Evolutionary conservation across 192 early-diverging fungal species (phyloP).

Genomic region (Coemansia javaensis): DNA sequence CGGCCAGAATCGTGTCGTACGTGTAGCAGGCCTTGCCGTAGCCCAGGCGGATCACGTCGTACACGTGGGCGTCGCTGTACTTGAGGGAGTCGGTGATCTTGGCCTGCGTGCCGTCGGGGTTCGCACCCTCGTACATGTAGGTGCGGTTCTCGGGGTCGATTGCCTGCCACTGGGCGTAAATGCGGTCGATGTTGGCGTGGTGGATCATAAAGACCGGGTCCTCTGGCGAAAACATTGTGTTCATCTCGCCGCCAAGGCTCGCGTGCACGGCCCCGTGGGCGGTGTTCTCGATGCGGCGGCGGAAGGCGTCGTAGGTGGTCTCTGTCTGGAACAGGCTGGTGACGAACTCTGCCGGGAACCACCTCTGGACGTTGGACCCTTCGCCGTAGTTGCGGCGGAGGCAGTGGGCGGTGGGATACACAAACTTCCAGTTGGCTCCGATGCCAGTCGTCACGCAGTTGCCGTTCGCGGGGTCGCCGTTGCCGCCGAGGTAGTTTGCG

Average conservation of each 20-base stretch:
- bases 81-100: slow-evolving; percentile 14
- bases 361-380: slow-evolving; percentile 14
- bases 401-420: slow-evolving; percentile 22
- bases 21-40: slow-evolving; percentile 48
- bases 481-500: slow-evolving; percentile 44
- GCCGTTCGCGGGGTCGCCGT: slow-evolving; percentile 16
- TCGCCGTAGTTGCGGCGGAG: slow-evolving; percentile 33
- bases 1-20: slow-evolving; percentile 39
- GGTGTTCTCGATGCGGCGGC: slow-evolving; percentile 35
- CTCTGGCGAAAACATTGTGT: slow-evolving; percentile 47
- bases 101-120: slow-evolving; percentile 1
- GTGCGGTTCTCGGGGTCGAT: slow-evolving; percentile 26
- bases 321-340: slow-evolving; percentile 30
- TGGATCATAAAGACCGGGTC: slow-evolving; percentile 64
- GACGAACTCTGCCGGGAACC: slow-evolving; percentile 42
- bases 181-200: slow-evolving; percentile 56
- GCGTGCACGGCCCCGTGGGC: slow-evolving; percentile 47
- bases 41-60: slow-evolving; percentile 38
- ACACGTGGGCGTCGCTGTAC: slow-evolving; percentile 13
- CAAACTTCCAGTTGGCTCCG: slow-evolving; percentile 13
- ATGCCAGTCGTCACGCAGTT: slow-evolving; percentile 30
- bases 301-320: slow-evolving; percentile 24
- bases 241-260: slow-evolving; percentile 48
- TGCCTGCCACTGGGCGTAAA: slow-evolving; percentile 55
- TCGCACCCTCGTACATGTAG: slow-evolving; percentile 38